A percentile compares a stretch with the other conserved stretches of the same genome.
phyloP scores from a whole-genome alignment of 1,284 basidiomycete species.

The Rhodotorula sp. region DNA sequence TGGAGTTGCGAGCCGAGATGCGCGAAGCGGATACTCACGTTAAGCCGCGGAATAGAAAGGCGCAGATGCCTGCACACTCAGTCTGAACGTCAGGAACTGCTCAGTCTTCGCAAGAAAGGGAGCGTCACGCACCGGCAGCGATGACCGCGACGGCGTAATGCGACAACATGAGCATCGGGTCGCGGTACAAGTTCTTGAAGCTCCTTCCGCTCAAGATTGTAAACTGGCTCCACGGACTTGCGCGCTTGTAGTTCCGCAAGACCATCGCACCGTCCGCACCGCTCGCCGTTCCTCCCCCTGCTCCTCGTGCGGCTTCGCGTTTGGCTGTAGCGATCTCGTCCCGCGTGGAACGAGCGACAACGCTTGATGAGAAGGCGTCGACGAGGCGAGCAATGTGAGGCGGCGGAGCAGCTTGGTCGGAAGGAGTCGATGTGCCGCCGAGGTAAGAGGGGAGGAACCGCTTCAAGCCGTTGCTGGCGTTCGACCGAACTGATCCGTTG shows the following conservation, averaged over 20 bases:
- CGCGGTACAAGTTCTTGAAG: conserved; percentile 91
- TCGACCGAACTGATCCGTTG: conserved; percentile 42
- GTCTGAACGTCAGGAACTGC: conserved; percentile 3
- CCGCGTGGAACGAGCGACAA: conserved; percentile 62
- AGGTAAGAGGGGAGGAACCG: conserved; percentile 59
- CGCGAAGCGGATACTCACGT: conserved; percentile 51
- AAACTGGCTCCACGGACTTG: conserved; percentile 84
- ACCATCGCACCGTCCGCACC: conserved; percentile 61
- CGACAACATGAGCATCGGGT: conserved; percentile 83
- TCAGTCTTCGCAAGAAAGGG: background rate
- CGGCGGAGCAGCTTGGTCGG: conserved; percentile 54
- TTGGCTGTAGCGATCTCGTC: conserved; percentile 62
- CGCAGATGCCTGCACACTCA: conserved; percentile 63
- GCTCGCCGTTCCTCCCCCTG: conserved; percentile 41
- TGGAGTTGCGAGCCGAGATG: background rate
- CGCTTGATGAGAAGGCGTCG: conserved; percentile 65
- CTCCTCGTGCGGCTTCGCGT: conserved; percentile 43
- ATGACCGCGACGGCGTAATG: conserved; percentile 84
- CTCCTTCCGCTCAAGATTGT: conserved; percentile 86
- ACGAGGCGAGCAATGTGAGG: conserved; percentile 73
- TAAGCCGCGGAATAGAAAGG: conserved; percentile 74
- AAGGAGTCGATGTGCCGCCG: conserved; percentile 50
- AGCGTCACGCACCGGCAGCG: conserved; percentile 65
- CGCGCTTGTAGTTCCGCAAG: conserved; percentile 74
- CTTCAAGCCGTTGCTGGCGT: conserved; percentile 46